phyloP scores from a whole-genome alignment of 2,329 filamentous ascomycete genomes.

The Sporothrix mexicana region DNA sequence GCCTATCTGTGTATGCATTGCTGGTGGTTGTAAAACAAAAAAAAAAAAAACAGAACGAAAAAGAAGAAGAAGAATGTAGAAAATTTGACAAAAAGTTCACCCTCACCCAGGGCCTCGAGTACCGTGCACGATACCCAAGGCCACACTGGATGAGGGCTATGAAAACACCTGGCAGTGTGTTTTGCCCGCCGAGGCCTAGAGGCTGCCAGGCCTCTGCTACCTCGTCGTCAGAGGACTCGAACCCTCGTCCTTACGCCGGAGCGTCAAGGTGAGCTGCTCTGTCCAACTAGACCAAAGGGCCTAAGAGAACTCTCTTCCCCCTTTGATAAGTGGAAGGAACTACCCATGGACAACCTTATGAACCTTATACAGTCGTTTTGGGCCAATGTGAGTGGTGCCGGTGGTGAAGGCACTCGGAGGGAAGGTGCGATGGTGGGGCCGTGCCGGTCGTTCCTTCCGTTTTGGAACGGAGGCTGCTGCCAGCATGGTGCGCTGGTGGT shows the following conservation, averaged over 20 bases:
- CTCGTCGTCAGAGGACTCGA: constrained; percentile 2
- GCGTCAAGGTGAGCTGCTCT: no score
- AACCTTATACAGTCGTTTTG: no score
- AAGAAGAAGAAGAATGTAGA: background rate
- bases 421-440: constrained; percentile 14
- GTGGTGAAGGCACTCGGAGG: background rate
- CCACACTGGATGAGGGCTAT: background rate
- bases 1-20: background rate
- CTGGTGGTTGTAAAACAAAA: background rate
- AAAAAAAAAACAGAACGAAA: no score
- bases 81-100: constrained; percentile 1
- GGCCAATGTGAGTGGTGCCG: background rate
- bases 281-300: background rate
- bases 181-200: background rate
- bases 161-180: constrained; percentile 6
- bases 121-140: background rate
- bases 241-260: background rate
- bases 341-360: no score
- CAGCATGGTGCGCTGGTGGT: background rate
- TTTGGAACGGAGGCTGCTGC: background rate
- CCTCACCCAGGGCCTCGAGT: background rate
- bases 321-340: no score
- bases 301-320: background rate
- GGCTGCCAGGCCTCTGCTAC: background rate
- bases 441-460: constrained; percentile 11